Evolutionary conservation across 331 rosid genomes (phyloP).

Genomic region (Phaseolus coccineus): DNA sequence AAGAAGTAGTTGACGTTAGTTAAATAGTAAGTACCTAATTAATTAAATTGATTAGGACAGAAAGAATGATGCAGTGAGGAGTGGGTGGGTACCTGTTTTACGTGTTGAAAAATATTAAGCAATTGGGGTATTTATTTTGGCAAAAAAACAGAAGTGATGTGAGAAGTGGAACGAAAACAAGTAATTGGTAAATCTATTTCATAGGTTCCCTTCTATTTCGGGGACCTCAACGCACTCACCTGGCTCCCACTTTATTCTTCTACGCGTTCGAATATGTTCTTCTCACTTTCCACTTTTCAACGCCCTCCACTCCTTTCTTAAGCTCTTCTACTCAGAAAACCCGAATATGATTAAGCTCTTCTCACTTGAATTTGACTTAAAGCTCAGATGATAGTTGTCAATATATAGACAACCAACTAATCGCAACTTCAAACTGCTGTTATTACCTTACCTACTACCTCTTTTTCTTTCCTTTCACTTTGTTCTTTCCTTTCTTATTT

Average conservation of each 20-base stretch:
- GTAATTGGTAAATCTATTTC: not conserved
- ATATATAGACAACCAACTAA: conserved; percentile 18
- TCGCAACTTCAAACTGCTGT: conserved; percentile 32
- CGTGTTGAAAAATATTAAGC: not conserved
- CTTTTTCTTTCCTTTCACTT: conserved; percentile 16
- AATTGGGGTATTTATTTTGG: not conserved
- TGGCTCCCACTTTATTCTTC: conserved; percentile 28
- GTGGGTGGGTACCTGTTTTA: not conserved
- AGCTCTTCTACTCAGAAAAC: conserved; percentile 19
- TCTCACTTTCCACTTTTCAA: conserved; percentile 51
- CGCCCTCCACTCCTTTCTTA: conserved; percentile 50
- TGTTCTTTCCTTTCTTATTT: conserved; percentile 28
- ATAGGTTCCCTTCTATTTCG: conserved; percentile 4
- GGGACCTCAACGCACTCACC: conserved; percentile 46
- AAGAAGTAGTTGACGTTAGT: too few species aligned
- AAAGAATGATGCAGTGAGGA: not conserved
- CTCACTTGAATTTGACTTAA: conserved; percentile 37
- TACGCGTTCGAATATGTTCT: conserved; percentile 62
- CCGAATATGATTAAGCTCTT: not conserved
- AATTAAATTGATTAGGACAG: not conserved
- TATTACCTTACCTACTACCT: conserved; percentile 36
- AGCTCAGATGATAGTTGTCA: conserved; percentile 30
- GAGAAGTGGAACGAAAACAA: not conserved
- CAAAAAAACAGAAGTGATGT: not conserved
- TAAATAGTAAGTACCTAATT: too few species aligned